These are phyloP conservation scores for Phytophthora fragariaefolia DNA, from an alignment of 352 stramenopile genomes.

Conservation along the genomic window DNA sequence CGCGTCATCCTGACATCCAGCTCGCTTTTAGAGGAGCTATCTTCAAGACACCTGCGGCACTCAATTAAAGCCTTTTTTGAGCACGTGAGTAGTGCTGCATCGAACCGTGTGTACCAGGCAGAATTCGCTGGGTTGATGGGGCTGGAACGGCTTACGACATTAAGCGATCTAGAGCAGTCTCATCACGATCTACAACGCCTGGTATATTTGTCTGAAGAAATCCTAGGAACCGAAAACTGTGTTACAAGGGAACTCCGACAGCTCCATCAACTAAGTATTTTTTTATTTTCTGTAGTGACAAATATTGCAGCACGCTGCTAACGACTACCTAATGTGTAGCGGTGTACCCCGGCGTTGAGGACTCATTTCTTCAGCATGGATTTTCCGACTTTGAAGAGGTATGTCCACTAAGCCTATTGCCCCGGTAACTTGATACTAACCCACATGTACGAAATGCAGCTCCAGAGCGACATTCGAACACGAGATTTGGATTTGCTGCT, in stretches of 20 bases:
- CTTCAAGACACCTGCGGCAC: constrained; percentile 39
- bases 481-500: constrained; percentile 30
- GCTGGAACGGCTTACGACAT: neutral
- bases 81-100: constrained; percentile 31
- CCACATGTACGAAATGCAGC: constrained; percentile 19
- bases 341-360: constrained; percentile 30
- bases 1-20: constrained; percentile 34
- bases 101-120: constrained; percentile 34
- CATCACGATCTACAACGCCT: constrained; percentile 21
- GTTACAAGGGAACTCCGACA: constrained; percentile 28
- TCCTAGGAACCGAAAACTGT: constrained; percentile 22
- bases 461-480: constrained; percentile 39
- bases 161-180: constrained; percentile 21
- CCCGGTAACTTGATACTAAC: neutral
- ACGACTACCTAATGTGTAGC: constrained; percentile 11
- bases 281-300: neutral
- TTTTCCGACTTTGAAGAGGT: constrained; percentile 37
- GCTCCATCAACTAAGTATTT: constrained; percentile 37
- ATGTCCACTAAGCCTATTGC: neutral
- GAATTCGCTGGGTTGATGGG: neutral
- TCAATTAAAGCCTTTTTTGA: constrained; percentile 51
- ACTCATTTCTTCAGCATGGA: constrained; percentile 25
- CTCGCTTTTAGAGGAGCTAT: constrained; percentile 49
- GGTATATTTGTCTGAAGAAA: constrained; percentile 24
- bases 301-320: neutral